These are phyloP conservation scores for Annona squamosa DNA, from an alignment of 164 flowering plant species.

Conservation along the genomic window DNA sequence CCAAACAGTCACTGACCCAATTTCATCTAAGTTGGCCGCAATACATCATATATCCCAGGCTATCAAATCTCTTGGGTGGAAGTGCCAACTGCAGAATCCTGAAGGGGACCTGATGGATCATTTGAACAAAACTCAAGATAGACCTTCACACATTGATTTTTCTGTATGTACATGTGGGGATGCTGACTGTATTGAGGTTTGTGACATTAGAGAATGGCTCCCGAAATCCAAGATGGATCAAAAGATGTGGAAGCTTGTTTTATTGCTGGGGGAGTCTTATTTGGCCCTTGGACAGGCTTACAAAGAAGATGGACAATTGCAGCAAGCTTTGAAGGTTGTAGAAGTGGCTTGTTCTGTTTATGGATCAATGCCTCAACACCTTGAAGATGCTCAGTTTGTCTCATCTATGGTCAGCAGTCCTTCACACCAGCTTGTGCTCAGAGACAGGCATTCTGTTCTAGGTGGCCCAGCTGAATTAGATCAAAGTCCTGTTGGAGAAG, in stretches of 20 bases:
- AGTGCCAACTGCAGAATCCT: conserved; percentile 55
- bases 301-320: conserved; percentile 69
- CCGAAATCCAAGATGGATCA: conserved; percentile 79
- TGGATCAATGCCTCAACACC: conserved; percentile 91
- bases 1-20: conserved; percentile 61
- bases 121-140: conserved; percentile 24
- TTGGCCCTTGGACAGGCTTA: conserved; percentile 90
- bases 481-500: conserved; percentile 16
- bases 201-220: conserved; percentile 93
- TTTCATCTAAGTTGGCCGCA: conserved; percentile 85
- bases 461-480: conserved; percentile 13
- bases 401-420: conserved; percentile 54
- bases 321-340: conserved; percentile 73
- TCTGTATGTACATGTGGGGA: conserved; percentile 91
- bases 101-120: conserved; percentile 36
- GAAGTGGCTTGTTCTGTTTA: conserved; percentile 81
- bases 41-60: conserved; percentile 97
- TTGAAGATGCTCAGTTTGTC: conserved; percentile 60
- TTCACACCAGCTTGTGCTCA: conserved; percentile 11
- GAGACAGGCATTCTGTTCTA: conserved; percentile 10
- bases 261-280: conserved; percentile 96
- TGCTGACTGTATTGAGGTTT: conserved; percentile 91
- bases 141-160: conserved; percentile 28
- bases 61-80: conserved; percentile 90
- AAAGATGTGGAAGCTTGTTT: conserved; percentile 90